phyloP scores from a whole-genome alignment of 257 asterid species.

The Scutellaria galericulata region DNA sequence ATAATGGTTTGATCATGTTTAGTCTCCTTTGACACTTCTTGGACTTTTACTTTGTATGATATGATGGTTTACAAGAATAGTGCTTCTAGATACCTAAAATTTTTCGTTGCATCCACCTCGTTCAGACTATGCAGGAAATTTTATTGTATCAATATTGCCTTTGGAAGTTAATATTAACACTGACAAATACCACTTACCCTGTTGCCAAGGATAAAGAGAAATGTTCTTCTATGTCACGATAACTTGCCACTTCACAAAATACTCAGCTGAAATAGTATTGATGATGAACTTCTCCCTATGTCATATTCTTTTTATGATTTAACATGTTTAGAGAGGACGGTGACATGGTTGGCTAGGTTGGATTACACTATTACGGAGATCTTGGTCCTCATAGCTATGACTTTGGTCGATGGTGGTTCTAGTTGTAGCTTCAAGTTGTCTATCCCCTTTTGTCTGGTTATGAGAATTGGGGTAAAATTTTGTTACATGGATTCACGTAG shows the following conservation, averaged over 20 bases:
- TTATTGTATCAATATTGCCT: not conserved
- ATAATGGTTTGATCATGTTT: constrained; percentile 8
- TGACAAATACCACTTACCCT: constrained; percentile 13
- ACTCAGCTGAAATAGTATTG: constrained; percentile 18
- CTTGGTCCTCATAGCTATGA: constrained; percentile 19
- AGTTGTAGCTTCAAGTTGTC: constrained; percentile 21
- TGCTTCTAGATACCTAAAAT: constrained; percentile 17
- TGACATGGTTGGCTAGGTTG: constrained; percentile 1
- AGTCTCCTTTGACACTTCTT: not conserved
- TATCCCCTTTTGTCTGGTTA: constrained; percentile 2
- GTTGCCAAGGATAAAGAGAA: not conserved
- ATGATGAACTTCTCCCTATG: constrained; percentile 1
- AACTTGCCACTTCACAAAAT: constrained; percentile 6
- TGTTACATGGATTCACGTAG: constrained; percentile 5
- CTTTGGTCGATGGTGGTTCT: constrained; percentile 12
- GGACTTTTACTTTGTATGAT: not conserved
- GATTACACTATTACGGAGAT: constrained; percentile 4
- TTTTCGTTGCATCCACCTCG: constrained; percentile 23
- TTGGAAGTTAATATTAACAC: constrained; percentile 7
- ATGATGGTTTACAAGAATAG: not conserved
- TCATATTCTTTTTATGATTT: constrained; percentile 11
- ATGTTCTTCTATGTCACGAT: constrained; percentile 15
- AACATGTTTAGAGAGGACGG: constrained; percentile 19
- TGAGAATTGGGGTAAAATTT: constrained; percentile 8
- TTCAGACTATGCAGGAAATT: constrained; percentile 11